These are phyloP conservation scores for Auricularia sp. DNA, from an alignment of 768 basidiomycete genomes.

Conservation along the genomic window DNA sequence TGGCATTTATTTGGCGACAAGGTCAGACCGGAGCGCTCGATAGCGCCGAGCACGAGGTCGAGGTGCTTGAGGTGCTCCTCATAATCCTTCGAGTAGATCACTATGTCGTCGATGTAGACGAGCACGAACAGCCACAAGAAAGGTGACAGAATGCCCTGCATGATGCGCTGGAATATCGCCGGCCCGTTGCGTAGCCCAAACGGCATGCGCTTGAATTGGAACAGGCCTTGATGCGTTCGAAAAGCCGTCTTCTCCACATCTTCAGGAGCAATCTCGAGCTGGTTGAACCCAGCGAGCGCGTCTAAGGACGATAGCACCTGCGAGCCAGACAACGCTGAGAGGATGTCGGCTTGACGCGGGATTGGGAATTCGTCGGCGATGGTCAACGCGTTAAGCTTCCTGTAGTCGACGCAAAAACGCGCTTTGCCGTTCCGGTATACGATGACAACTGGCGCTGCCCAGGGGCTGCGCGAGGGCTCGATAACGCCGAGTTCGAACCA, in stretches of 20 bases:
- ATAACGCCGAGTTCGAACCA: constrained; percentile 29
- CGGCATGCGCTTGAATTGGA: constrained; percentile 32
- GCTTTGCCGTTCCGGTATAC: constrained; percentile 29
- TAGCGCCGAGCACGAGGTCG: constrained; percentile 12
- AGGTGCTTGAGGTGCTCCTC: constrained; percentile 20
- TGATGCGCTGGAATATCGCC: constrained; percentile 4
- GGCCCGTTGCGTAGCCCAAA: constrained; percentile 23
- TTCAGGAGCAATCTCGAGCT: constrained; percentile 21
- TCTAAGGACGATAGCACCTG: constrained; percentile 26
- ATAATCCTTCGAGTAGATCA: constrained; percentile 16
- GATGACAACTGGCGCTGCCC: constrained; percentile 23
- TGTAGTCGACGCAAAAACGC: constrained; percentile 25
- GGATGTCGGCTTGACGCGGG: constrained; percentile 6
- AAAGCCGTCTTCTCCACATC: constrained; percentile 28
- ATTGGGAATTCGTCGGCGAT: too few relatives aligned
- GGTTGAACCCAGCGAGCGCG: constrained; percentile 31
- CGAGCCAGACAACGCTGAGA: constrained; percentile 21
- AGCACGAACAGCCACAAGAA: not conserved
- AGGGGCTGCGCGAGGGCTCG: constrained; percentile 31
- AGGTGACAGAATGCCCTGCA: constrained; percentile 1
- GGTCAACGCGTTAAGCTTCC: constrained; percentile 15
- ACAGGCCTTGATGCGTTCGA: constrained; percentile 28
- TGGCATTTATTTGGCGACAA: constrained; percentile 13
- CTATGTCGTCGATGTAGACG: not conserved
- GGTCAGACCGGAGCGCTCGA: constrained; percentile 9